A percentile compares a stretch with the other conserved stretches of the same genome.
These are phyloP conservation scores for Vaccinium vitisidaea DNA, from an alignment of 148 eudicot genomes.

Conservation along the genomic window DNA sequence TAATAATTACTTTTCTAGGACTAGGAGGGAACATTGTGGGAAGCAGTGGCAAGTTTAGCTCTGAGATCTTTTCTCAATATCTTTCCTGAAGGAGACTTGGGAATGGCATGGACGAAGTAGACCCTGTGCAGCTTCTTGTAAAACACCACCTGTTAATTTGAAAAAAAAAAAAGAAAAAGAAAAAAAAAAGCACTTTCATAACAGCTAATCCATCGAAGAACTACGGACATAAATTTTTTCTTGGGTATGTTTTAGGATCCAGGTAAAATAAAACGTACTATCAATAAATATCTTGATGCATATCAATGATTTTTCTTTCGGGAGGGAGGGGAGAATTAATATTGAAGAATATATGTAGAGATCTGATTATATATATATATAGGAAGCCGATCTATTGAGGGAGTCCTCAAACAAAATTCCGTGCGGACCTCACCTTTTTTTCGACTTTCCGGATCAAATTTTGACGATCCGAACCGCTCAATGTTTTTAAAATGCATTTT, in stretches of 20 bases:
- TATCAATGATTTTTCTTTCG: neutral
- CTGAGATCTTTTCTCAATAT: constrained; percentile 81
- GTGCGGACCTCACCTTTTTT: too few species aligned
- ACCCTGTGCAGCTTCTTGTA: constrained; percentile 88
- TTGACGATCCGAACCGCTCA: too few species aligned
- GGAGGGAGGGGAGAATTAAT: neutral
- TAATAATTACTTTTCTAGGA: neutral
- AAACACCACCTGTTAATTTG: constrained; percentile 55
- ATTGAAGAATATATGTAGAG: neutral
- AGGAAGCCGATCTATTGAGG: too few species aligned
- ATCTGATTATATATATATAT: neutral
- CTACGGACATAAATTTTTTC: too few species aligned
- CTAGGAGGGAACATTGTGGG: neutral
- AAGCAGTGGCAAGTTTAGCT: constrained; percentile 37
- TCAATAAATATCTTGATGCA: neutral
- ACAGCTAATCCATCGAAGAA: neutral
- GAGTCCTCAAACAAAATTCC: too few species aligned
- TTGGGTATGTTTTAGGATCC: neutral
- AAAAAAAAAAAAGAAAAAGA: constrained; percentile 9
- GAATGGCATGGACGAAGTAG: constrained; percentile 66
- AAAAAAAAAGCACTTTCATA: constrained; percentile 24
- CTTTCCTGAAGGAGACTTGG: constrained; percentile 84
- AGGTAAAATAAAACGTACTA: neutral
- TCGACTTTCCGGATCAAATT: too few species aligned
- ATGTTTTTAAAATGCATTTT: too few species aligned